Evolutionary conservation across 2,329 filamentous ascomycete species (phyloP).

Genomic region (Huntiella savannae): DNA sequence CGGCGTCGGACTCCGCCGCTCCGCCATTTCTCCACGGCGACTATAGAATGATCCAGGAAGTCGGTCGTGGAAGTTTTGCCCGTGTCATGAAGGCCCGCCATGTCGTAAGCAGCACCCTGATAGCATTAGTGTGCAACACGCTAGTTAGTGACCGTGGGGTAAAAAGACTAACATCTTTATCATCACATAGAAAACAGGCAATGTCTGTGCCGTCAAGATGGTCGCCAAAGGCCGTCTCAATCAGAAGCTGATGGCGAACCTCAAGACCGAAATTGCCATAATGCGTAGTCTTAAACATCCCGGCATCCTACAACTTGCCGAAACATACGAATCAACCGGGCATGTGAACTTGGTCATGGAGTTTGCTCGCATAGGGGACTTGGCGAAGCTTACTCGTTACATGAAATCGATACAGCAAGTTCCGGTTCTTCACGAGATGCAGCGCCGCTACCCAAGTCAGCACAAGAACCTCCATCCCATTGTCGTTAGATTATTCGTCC

Average conservation of each 20-base stretch:
- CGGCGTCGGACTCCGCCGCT: slow-evolving; percentile 8
- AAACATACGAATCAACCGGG: slow-evolving; percentile 69
- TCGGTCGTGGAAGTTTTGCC: slow-evolving; percentile 11
- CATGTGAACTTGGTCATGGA: slow-evolving; percentile 98
- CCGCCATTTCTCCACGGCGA: slow-evolving; percentile 8
- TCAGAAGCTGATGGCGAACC: slow-evolving; percentile 89
- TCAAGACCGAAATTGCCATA: slow-evolving; percentile 89
- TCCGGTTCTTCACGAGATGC: slow-evolving; percentile 71
- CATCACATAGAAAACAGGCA: slow-evolving; percentile 1
- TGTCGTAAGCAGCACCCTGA: slow-evolving; percentile 2
- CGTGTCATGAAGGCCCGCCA: slow-evolving; percentile 11
- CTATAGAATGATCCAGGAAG: slow-evolving; percentile 8
- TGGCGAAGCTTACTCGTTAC: slow-evolving; percentile 92
- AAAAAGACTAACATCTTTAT: neutral
- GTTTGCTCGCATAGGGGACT: slow-evolving; percentile 86
- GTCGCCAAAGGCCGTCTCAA: slow-evolving; percentile 82
- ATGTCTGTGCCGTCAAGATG: slow-evolving; percentile 63
- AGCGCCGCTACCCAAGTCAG: slow-evolving; percentile 76
- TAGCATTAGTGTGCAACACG: neutral
- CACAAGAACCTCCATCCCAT: slow-evolving; percentile 85
- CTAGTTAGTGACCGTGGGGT: neutral
- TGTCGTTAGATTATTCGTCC: slow-evolving; percentile 86
- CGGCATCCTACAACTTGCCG: slow-evolving; percentile 89
- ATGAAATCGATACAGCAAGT: slow-evolving; percentile 3
- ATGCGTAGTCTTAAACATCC: slow-evolving; percentile 85